Base-by-base conservation (phyloP, 73 alveolate genomes). In the Tetrahymena thermophila region DNA sequence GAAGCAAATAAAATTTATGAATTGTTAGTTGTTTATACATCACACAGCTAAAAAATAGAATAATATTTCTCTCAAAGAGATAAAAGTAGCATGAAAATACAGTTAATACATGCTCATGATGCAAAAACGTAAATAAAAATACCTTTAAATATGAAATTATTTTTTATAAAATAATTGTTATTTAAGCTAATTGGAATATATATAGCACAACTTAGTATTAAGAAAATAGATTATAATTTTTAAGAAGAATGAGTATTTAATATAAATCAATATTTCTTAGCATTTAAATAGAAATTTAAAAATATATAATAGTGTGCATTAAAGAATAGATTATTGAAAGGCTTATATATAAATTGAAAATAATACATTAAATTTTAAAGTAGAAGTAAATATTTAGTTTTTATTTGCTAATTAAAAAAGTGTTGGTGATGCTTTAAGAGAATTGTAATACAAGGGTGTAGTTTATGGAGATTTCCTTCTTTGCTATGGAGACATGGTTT, bases 341-440 rank as follows among this genome's bases (percentile, higher is more conserved):
- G n/a, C n/a, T n/a, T n/a, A n/a, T n/a, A n/a, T n/a, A n/a, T n/a
- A n/a, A n/a, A n/a, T n/a, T n/a, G n/a, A n/a, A n/a, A n/a, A n/a
- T n/a, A n/a, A n/a, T n/a, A n/a, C n/a, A n/a, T n/a, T n/a, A n/a
- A n/a, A n/a, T n/a, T n/a, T n/a, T 25, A 23, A 71, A 71, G 89
- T 71, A 71, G 89, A 71, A 71, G 89, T 71, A n/a, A 28, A 71
- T 19, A 71, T 71, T 31, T 28, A 71, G n/a, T 71, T 28, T 28
- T 23, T 71, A 19, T 71, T 71, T 71, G 23, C 4, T 5, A 17
- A 94, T 16, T n/a, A 50, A 16, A 71, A 35, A 43, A 95, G 85
- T 35, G 43, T 93, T 14, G 97, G 97, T 13, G 97, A 95, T 95
- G 95, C 95, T 11, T 95, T 95, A 38, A 85, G 97, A 95, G 97